phyloP scores from a whole-genome alignment of 2,329 filamentous ascomycete genomes.

The Cladosporium phlei region DNA sequence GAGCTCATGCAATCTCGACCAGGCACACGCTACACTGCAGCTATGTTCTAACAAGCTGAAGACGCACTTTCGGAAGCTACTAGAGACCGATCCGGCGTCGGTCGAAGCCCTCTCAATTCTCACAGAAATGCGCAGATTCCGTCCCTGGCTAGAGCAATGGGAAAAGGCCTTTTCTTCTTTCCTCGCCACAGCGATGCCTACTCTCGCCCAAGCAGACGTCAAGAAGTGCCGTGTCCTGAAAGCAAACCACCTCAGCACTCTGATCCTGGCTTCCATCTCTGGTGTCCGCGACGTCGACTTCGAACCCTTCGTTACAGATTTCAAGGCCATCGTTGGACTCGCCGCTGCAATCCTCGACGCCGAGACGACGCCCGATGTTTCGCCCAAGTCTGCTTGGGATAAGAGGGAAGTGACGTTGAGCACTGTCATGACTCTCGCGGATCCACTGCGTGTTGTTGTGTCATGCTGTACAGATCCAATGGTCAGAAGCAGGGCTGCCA shows the following conservation, averaged over 20 bases:
- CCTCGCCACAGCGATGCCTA: constrained; percentile 24
- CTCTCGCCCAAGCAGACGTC: constrained; percentile 26
- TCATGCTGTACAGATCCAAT: constrained; percentile 7
- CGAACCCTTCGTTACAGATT: constrained; percentile 10
- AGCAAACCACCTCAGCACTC: constrained; percentile 30
- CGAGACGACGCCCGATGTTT: constrained; percentile 6
- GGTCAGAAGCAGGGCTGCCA: constrained; percentile 5
- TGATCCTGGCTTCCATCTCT: constrained; percentile 25
- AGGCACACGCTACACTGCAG: constrained; percentile 30
- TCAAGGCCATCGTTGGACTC: constrained; percentile 13
- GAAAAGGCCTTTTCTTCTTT: constrained; percentile 29
- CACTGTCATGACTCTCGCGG: constrained; percentile 7
- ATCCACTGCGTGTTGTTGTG: constrained; percentile 9
- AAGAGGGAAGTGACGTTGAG: constrained; percentile 4
- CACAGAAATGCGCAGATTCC: constrained; percentile 17
- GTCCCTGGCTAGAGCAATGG: constrained; percentile 31
- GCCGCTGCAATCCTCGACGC: constrained; percentile 12
- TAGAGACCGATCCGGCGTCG: constrained; percentile 18
- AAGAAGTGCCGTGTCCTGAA: constrained; percentile 28
- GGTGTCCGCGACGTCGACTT: constrained; percentile 10
- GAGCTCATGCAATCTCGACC: constrained; percentile 23
- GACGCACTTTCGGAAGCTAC: constrained; percentile 12
- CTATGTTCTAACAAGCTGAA: constrained; percentile 28
- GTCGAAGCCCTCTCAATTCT: constrained; percentile 17
- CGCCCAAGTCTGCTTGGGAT: constrained; percentile 8